Evolutionary conservation across 164 flowering plant species (phyloP).

Genomic region (Taxillus chinensis): DNA sequence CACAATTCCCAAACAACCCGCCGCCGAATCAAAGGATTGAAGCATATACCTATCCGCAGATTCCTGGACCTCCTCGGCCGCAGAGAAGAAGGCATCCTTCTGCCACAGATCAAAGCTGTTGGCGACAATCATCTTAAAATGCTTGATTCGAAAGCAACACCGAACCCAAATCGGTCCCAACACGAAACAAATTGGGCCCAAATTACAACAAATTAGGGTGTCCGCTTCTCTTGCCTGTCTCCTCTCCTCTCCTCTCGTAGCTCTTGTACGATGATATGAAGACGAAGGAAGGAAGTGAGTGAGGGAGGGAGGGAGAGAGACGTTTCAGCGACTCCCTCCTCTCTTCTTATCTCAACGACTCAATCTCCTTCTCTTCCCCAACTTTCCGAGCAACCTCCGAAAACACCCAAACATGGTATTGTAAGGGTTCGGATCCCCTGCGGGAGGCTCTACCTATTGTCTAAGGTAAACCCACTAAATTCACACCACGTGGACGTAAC

Average conservation of each 20-base stretch:
- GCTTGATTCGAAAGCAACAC: background rate
- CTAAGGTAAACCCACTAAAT: too few relatives aligned
- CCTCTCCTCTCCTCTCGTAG: background rate
- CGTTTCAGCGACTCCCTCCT: conserved; percentile 1
- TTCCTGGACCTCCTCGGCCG: conserved; percentile 87
- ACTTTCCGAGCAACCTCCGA: too few relatives aligned
- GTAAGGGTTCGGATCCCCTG: background rate
- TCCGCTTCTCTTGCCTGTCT: too few relatives aligned
- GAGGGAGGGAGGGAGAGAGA: background rate
- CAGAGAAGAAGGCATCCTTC: conserved; percentile 78
- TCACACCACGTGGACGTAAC: too few relatives aligned
- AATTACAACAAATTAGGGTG: too few relatives aligned
- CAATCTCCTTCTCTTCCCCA: background rate
- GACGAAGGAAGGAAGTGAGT: too few relatives aligned
- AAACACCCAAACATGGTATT: too few relatives aligned
- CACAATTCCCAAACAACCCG: too few relatives aligned
- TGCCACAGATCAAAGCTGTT: conserved; percentile 80
- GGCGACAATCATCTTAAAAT: conserved; percentile 51
- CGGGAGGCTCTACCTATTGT: background rate
- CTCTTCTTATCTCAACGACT: background rate
- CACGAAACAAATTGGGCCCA: too few relatives aligned
- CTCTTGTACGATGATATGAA: background rate
- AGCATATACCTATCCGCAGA: conserved; percentile 70
- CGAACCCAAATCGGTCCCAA: background rate
- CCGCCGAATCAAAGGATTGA: too few relatives aligned